A percentile compares a stretch with the other conserved stretches of the same genome.
phyloP scores from a whole-genome alignment of 176 grass and related monocot species.

The Saccharum spontaneum region DNA sequence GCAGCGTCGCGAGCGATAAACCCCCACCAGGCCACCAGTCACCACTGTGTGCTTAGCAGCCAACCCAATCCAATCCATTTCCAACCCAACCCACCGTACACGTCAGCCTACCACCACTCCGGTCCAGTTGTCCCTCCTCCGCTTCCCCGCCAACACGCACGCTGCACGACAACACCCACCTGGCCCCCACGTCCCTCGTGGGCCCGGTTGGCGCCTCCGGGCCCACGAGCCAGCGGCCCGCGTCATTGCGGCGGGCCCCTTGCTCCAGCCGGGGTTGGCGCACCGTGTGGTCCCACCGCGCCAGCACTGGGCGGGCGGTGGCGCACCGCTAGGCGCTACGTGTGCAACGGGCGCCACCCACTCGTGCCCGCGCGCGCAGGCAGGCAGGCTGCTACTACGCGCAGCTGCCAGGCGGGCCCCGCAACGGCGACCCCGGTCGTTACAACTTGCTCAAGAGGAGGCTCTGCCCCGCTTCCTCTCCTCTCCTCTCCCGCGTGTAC shows the following conservation, averaged over 20 bases:
- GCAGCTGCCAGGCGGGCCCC: neutral
- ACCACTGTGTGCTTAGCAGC: neutral
- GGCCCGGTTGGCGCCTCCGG: neutral
- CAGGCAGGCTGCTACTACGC: neutral
- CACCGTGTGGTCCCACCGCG: neutral
- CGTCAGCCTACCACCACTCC: neutral
- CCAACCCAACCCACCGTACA: neutral
- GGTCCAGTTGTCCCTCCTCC: neutral
- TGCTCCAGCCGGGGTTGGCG: too few species aligned
- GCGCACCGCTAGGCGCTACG: neutral
- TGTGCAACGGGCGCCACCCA: neutral
- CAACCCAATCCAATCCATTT: neutral
- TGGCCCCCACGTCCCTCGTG: neutral
- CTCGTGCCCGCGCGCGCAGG: neutral
- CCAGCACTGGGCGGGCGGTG: neutral
- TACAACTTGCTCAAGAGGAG: conserved; percentile 3
- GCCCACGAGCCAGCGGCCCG: neutral
- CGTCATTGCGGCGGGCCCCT: neutral
- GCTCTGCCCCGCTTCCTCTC: neutral
- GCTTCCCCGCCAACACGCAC: neutral
- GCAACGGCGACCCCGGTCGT: conserved; percentile 39
- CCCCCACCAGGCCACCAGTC: neutral
- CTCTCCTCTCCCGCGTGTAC: conserved; percentile 25
- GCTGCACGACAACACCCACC: neutral
- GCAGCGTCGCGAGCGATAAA: neutral